These are phyloP conservation scores for Gossypium schwendimanii DNA, from an alignment of 441 rosid species.

Conservation along the genomic window DNA sequence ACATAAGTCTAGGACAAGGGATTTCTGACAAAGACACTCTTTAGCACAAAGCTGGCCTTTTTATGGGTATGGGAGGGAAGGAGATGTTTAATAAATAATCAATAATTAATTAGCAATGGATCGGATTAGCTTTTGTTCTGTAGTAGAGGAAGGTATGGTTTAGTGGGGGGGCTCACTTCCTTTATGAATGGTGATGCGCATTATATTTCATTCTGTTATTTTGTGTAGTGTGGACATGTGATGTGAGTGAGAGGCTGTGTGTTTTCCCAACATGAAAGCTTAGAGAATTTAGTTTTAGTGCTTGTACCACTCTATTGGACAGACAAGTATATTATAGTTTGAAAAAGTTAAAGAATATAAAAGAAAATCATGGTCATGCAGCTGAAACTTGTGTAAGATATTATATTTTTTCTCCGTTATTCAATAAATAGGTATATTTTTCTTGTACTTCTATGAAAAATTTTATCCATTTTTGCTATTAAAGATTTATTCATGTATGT, in stretches of 20 bases:
- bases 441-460: no score
- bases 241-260: neutral
- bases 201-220: neutral
- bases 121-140: neutral
- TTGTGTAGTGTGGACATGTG: neutral
- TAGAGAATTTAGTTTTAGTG: neutral
- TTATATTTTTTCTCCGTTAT: no score
- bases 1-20: neutral
- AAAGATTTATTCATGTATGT: no score
- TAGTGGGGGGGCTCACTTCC: neutral
- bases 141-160: neutral
- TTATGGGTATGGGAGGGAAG: neutral
- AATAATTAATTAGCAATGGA: neutral
- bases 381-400: no score
- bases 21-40: conserved; percentile 6
- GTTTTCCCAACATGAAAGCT: neutral
- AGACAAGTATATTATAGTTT: neutral
- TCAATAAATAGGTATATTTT: no score
- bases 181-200: neutral
- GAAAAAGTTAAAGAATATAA: neutral
- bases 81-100: neutral
- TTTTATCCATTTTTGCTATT: no score
- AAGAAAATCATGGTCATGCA: neutral
- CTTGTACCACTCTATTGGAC: neutral
- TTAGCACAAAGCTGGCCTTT: neutral